Conservation (phyloP, 225 moss, liverwort and hornwort species). For the Bryoerythrophyllum caledonicum region DNA sequence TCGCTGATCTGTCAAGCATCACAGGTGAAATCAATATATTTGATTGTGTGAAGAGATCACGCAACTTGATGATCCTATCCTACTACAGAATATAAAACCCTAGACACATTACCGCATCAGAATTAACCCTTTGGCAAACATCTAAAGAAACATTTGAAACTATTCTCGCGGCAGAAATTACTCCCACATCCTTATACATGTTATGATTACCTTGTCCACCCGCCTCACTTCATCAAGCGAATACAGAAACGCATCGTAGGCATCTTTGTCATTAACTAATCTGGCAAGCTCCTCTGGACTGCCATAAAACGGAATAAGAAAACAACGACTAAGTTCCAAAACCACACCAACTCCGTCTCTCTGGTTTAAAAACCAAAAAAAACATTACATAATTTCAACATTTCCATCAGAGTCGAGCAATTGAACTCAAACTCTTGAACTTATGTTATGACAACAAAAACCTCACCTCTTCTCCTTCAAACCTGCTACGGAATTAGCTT, state of each 20-base stretch:
- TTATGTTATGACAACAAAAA: not conserved
- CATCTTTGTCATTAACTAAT: slow-evolving; percentile 61
- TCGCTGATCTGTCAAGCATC: slow-evolving; percentile 52
- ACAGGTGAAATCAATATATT: slow-evolving; percentile 4
- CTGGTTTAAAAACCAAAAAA: not conserved
- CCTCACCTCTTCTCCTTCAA: slow-evolving; percentile 35
- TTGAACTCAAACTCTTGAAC: no score
- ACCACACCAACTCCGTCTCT: not conserved
- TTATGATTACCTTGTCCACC: slow-evolving; percentile 52
- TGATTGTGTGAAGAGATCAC: not conserved
- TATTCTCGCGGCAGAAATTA: not conserved
- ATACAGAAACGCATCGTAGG: slow-evolving; percentile 60
- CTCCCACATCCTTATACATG: not conserved
- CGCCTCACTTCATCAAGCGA: slow-evolving; percentile 78
- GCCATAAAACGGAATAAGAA: no score
- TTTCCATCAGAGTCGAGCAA: not conserved
- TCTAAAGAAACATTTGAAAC: not conserved
- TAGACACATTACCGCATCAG: not conserved
- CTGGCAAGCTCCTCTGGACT: slow-evolving; percentile 40
- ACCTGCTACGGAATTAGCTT: slow-evolving; percentile 28
- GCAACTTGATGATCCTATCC: not conserved
- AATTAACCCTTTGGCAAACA: not conserved
- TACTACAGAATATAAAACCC: slow-evolving; percentile 2
- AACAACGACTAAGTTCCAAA: not conserved
- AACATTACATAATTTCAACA: not conserved